Evolutionary conservation across 2,329 filamentous ascomycete species (phyloP).

Genomic region (Penicillium sp.): DNA sequence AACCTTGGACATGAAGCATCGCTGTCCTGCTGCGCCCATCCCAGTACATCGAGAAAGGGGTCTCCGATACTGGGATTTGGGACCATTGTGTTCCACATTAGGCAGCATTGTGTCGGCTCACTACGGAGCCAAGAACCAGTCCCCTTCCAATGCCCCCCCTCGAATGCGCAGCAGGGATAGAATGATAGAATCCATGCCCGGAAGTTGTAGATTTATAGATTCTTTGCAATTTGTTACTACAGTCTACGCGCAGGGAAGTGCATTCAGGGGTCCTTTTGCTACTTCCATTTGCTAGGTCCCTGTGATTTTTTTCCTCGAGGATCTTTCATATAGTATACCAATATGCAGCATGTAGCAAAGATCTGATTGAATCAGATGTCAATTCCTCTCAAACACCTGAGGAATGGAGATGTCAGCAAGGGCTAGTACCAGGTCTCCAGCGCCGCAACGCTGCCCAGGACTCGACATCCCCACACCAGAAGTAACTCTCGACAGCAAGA

Average conservation of each 20-base stretch:
- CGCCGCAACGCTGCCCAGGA: not conserved
- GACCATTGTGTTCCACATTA: not conserved
- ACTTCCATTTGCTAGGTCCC: too few species aligned
- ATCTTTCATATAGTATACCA: too few species aligned
- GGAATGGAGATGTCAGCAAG: too few species aligned
- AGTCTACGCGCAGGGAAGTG: not conserved
- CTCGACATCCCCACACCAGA: slow-evolving; percentile 13
- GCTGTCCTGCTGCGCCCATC: not conserved
- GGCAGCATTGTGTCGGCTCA: not conserved
- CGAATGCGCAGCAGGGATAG: too few species aligned
- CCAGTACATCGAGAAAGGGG: not conserved
- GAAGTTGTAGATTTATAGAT: too few species aligned
- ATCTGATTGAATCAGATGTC: not conserved
- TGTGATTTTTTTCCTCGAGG: too few species aligned
- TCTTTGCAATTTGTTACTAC: not conserved
- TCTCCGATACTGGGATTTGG: not conserved
- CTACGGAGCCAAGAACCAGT: not conserved
- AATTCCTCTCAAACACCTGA: not conserved
- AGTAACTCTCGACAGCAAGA: not conserved
- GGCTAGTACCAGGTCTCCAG: slow-evolving; percentile 14
- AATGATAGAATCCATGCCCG: too few species aligned
- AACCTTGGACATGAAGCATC: too few species aligned
- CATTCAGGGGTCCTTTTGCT: not conserved
- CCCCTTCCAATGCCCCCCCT: too few species aligned
- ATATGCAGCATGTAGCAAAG: not conserved